These are phyloP conservation scores for Nitzschia palea DNA, from an alignment of 108 stramenopile species.

Conservation along the genomic window DNA sequence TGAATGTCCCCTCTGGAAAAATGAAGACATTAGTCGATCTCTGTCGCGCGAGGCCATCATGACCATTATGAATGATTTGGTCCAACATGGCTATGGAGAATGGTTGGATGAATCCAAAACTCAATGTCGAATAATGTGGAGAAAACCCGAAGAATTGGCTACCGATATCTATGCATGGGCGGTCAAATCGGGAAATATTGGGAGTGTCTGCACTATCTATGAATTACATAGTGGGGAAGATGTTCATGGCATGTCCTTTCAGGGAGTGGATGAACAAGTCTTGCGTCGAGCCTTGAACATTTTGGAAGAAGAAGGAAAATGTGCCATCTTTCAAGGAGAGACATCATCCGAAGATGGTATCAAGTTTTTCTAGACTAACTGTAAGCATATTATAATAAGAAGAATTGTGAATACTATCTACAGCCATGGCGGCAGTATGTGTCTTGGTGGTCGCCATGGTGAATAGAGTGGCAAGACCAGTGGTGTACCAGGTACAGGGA, in stretches of 20 bases:
- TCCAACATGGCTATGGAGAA: constrained; percentile 74
- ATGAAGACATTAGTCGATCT: constrained; percentile 61
- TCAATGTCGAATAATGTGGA: constrained; percentile 76
- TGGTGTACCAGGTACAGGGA: too few relatives aligned
- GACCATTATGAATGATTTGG: constrained; percentile 67
- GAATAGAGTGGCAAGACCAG: too few relatives aligned
- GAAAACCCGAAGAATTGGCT: constrained; percentile 85
- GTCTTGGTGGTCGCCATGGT: too few relatives aligned
- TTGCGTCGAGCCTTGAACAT: constrained; percentile 74
- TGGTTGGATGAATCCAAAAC: constrained; percentile 80
- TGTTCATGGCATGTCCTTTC: constrained; percentile 84
- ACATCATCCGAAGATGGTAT: constrained; percentile 86
- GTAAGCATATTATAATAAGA: background rate
- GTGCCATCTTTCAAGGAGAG: constrained; percentile 80
- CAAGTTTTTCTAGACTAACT: constrained; percentile 67
- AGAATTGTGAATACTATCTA: too few relatives aligned
- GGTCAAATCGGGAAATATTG: constrained; percentile 59
- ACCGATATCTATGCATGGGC: constrained; percentile 90
- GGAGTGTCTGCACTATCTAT: constrained; percentile 80
- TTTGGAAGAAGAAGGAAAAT: constrained; percentile 79
- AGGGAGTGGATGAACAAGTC: constrained; percentile 85
- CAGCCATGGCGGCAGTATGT: too few relatives aligned
- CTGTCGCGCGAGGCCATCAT: constrained; percentile 49
- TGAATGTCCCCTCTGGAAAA: constrained; percentile 88
- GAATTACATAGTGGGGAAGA: constrained; percentile 91